Evolutionary conservation across 306 rosid genomes (phyloP), one percentile per base, ranked within the genome.

Genomic region (Gillenia trifoliata): DNA sequence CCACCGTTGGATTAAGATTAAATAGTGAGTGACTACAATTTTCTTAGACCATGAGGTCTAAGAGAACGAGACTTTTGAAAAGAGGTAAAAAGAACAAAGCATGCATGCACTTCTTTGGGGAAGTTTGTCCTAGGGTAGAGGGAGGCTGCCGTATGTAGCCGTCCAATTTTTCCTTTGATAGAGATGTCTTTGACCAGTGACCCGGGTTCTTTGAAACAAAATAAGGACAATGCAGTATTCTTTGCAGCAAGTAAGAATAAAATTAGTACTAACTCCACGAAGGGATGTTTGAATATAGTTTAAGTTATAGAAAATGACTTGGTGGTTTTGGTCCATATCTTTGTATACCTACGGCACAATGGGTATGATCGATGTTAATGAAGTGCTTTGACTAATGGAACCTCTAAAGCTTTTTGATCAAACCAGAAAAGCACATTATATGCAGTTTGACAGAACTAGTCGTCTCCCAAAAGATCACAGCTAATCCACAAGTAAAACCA

Each of bases 191-290:
- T 50, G 76, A 70, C 57, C 71, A 52, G 25, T 5, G 9, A 22
- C 57, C 6, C n/a, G 26, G 36, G 25, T 34, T 20, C 59, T 16
- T 15, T n/a, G 15, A 49, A 80, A 45, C 11, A 52, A n/a, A n/a
- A 75, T 75, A 79, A 77, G 28, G 88, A 84, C 90, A 84, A 84
- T 0, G 86, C 86, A 84, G 88, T 66, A 67, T 86, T 86, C 90
- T 6, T 0, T 50, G 56, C 22, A 50, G 23, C 19, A 1, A 5
- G 20, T 16, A 19, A 50, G n/a, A 19, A 16, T 6, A n/a, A 50
- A 19, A 50, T 50, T 17, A 19, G 56, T 6, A 50, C 56, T 19
- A 50, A 50, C 11, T 50, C 56, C 56, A 19, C 56, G 56, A 19
- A 50, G 2, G 22, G 56, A 3, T 5, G 56, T 19, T 50, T 8